phyloP scores from a whole-genome alignment of 2,329 filamentous ascomycete species.

The Ophiocordyceps camponoti-leonardi region DNA sequence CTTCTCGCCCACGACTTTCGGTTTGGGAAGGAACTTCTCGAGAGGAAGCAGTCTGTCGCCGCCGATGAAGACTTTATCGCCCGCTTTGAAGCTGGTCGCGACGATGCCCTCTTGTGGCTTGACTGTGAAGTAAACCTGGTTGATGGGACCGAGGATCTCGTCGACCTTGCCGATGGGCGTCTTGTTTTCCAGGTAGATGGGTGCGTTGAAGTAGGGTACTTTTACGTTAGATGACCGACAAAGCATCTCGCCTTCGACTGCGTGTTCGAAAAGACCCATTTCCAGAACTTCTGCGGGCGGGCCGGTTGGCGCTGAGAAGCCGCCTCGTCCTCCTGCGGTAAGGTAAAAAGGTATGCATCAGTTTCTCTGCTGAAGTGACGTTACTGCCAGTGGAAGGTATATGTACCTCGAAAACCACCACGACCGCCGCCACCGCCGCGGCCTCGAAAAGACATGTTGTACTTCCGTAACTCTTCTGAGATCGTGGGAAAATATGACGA shows the following conservation, averaged over 20 bases:
- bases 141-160: conserved; percentile 92
- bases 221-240: conserved; percentile 92
- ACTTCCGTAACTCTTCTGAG: not conserved
- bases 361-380: not conserved
- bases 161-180: conserved; percentile 91
- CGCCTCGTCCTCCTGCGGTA: conserved; percentile 6
- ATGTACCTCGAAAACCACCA: conserved; percentile 6
- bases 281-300: conserved; percentile 27
- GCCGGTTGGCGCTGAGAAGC: conserved; percentile 4
- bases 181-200: conserved; percentile 99
- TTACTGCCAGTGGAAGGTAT: not conserved
- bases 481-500: not conserved
- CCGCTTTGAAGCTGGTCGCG: conserved; percentile 82
- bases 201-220: conserved; percentile 97
- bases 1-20: conserved; percentile 55
- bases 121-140: conserved; percentile 96
- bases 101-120: conserved; percentile 95
- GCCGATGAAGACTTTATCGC: conserved; percentile 95
- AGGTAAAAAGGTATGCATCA: not conserved
- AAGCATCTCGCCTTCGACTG: conserved; percentile 94
- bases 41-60: conserved; percentile 87
- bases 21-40: conserved; percentile 93
- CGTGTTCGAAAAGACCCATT: conserved; percentile 88
- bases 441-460: conserved; percentile 7
- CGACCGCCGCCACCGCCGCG: conserved; percentile 7